Conservation (phyloP, 192 early-diverging fungal genomes). For the Coemansia biformis region DNA sequence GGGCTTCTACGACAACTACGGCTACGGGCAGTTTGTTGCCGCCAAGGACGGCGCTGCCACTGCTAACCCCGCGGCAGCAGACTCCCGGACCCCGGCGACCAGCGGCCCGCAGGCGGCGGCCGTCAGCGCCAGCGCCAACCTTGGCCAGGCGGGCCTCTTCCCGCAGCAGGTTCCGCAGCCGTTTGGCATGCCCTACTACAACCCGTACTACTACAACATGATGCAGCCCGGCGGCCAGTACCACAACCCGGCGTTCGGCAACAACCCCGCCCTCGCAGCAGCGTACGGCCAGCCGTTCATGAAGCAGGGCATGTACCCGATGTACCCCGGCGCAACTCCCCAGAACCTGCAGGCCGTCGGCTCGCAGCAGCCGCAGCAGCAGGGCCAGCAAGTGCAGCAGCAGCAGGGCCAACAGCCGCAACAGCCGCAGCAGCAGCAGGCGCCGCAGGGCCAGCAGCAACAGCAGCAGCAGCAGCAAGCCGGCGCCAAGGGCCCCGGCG, state of each 20-base stretch:
- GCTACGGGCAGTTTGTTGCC: constrained; percentile 45
- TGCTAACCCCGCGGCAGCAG: constrained; percentile 23
- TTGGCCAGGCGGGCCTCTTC: constrained; percentile 46
- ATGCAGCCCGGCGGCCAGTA: constrained; percentile 74
- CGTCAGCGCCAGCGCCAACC: constrained; percentile 50
- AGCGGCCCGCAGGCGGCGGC: constrained; percentile 56
- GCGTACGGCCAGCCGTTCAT: constrained; percentile 86
- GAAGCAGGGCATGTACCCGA: constrained; percentile 86
- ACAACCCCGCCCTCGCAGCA: no score
- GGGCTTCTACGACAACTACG: constrained; percentile 51
- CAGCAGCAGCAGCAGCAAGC: constrained; percentile 17
- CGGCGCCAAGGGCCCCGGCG: constrained; percentile 27
- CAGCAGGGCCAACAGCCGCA: no score
- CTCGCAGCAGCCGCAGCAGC: constrained; percentile 37
- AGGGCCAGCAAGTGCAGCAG: constrained; percentile 16
- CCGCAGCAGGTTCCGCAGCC: constrained; percentile 51
- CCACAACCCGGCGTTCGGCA: constrained; percentile 59
- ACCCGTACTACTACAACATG: constrained; percentile 67
- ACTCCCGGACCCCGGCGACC: constrained; percentile 48
- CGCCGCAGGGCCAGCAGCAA: no score
- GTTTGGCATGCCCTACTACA: constrained; percentile 68
- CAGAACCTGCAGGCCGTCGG: constrained; percentile 27
- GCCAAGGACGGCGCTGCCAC: constrained; percentile 33
- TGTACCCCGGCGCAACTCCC: constrained; percentile 55
- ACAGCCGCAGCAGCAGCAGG: no score